Conservation (phyloP, 345 rosid genomes). For the Arabidopsis suecica region DNA sequence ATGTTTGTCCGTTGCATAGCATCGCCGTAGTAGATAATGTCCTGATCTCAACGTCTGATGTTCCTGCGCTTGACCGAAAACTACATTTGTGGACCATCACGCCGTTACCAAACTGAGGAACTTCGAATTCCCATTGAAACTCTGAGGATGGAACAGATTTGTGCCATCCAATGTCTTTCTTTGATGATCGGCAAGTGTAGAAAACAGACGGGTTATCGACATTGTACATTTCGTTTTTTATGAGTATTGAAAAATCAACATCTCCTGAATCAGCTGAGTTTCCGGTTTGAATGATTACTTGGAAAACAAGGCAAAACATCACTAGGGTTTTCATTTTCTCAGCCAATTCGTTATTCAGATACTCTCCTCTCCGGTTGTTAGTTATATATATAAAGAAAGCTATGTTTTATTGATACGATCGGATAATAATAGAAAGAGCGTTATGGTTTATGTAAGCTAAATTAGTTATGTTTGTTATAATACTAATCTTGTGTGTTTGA, state of each 20-base stretch:
- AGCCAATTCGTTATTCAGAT: neutral
- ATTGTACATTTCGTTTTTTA: slow-evolving; percentile 36
- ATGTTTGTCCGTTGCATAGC: slow-evolving; percentile 28
- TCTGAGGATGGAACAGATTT: slow-evolving; percentile 31
- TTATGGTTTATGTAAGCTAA: neutral
- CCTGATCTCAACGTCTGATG: slow-evolving; percentile 24
- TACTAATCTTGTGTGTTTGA: slow-evolving; percentile 21
- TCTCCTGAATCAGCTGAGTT: slow-evolving; percentile 27
- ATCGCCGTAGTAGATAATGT: slow-evolving; percentile 39
- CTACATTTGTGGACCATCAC: slow-evolving; percentile 28
- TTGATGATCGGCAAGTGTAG: slow-evolving; percentile 32
- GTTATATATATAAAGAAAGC: neutral
- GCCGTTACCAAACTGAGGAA: slow-evolving; percentile 39
- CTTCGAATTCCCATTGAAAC: slow-evolving; percentile 36
- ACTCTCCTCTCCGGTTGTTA: neutral
- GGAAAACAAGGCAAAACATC: slow-evolving; percentile 16
- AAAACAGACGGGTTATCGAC: slow-evolving; percentile 7
- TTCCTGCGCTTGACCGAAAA: slow-evolving; percentile 37
- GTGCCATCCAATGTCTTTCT: slow-evolving; percentile 42
- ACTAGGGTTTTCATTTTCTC: slow-evolving; percentile 35
- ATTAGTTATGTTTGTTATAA: slow-evolving; percentile 17
- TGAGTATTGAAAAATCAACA: slow-evolving; percentile 25
- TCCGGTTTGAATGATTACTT: slow-evolving; percentile 24
- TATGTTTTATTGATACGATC: neutral
- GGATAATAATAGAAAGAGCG: slow-evolving; percentile 29